These are phyloP conservation scores for Tylopilus subfusipes DNA, from an alignment of 768 basidiomycete genomes.

Conservation along the genomic window DNA sequence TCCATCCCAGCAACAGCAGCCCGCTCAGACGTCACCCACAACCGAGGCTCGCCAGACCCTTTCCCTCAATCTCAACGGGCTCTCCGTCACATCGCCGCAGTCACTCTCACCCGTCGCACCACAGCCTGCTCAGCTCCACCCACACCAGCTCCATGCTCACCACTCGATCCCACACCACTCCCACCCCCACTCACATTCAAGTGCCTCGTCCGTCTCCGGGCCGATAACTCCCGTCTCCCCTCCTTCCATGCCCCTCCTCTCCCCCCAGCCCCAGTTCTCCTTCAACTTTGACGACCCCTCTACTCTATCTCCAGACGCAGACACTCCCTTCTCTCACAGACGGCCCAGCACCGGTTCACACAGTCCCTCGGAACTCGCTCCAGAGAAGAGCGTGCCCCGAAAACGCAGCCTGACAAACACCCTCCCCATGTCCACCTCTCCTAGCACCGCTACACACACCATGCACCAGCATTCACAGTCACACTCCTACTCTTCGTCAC, in stretches of 20 bases:
- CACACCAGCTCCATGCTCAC: conserved; percentile 54
- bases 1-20: conserved; percentile 13
- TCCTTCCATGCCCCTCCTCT: conserved; percentile 42
- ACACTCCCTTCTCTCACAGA: conserved; percentile 28
- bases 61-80: conserved; percentile 64
- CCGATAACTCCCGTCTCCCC: conserved; percentile 60
- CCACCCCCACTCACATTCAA: conserved; percentile 24
- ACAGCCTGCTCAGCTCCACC: conserved; percentile 50
- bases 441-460: conserved; percentile 8
- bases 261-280: conserved; percentile 40
- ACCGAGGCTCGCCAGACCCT: conserved; percentile 33
- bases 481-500: conserved; percentile 22
- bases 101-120: conserved; percentile 61
- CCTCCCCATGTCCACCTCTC: conserved; percentile 33
- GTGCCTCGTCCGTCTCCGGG: conserved; percentile 34
- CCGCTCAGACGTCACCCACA: conserved; percentile 14
- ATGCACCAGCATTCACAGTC: conserved; percentile 28
- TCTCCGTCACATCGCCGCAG: conserved; percentile 64
- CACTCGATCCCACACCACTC: conserved; percentile 33
- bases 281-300: conserved; percentile 50
- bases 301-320: conserved; percentile 29
- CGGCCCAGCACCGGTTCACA: conserved; percentile 39
- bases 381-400: conserved; percentile 54
- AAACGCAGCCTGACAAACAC: conserved; percentile 61
- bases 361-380: conserved; percentile 42